These are phyloP conservation scores for Suillus brevipes DNA, from an alignment of 768 basidiomycete genomes.

Conservation along the genomic window DNA sequence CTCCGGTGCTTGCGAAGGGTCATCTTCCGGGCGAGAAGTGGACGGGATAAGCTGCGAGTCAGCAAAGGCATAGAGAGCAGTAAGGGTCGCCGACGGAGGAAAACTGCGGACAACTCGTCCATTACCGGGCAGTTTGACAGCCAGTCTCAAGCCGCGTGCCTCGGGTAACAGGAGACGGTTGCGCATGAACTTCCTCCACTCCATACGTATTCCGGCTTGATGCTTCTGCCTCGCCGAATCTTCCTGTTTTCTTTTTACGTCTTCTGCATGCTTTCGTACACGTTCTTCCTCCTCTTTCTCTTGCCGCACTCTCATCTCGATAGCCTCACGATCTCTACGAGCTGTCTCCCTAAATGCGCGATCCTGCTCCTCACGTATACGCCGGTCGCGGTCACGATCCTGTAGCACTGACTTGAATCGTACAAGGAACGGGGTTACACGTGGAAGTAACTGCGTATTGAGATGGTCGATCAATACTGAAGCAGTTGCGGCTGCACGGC, in stretches of 20 bases:
- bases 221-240: constrained; percentile 38
- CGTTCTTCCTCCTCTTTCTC: constrained; percentile 39
- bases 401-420: constrained; percentile 57
- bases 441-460: constrained; percentile 71
- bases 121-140: constrained; percentile 58
- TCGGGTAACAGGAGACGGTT: constrained; percentile 42
- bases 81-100: constrained; percentile 47
- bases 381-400: constrained; percentile 52
- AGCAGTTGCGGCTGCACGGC: constrained; percentile 65
- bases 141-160: constrained; percentile 40
- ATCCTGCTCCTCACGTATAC: constrained; percentile 79
- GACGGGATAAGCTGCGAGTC: constrained; percentile 59
- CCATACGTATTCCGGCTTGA: constrained; percentile 40
- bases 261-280: constrained; percentile 31
- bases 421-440: constrained; percentile 72
- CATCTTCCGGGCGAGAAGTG: constrained; percentile 36
- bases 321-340: constrained; percentile 65
- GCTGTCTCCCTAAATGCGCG: constrained; percentile 70
- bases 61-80: constrained; percentile 70
- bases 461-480: constrained; percentile 66
- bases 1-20: constrained; percentile 44
- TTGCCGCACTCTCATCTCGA: constrained; percentile 54
- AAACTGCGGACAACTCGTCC: constrained; percentile 62
- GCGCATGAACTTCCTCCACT: constrained; percentile 64
- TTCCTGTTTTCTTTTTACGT: constrained; percentile 36